A percentile compares a stretch with the other conserved stretches of the same genome.
Evolutionary conservation across 2,329 filamentous ascomycete species (phyloP).

Genomic region (Colletotrichum sidae): DNA sequence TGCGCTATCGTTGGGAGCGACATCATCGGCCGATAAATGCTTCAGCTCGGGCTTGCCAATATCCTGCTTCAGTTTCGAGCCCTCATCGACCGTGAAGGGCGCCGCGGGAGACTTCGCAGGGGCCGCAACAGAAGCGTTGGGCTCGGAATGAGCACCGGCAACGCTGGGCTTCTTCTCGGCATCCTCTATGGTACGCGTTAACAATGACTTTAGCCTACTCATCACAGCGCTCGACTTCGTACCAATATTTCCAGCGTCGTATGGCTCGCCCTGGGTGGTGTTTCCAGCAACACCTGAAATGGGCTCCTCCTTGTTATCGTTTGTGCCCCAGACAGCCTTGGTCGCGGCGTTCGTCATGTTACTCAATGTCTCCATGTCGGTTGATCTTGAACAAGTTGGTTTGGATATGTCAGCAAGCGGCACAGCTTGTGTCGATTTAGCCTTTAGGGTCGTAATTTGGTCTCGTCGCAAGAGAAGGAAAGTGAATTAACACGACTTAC

Average conservation of each 20-base stretch:
- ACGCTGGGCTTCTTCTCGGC: conserved; percentile 22
- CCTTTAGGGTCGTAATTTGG: too few species aligned
- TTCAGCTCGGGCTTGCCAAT: conserved; percentile 41
- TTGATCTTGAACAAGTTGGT: too few species aligned
- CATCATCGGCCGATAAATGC: conserved; percentile 38
- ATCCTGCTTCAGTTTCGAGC: conserved; percentile 6
- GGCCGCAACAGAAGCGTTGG: not conserved
- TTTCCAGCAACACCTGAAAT: conserved; percentile 77
- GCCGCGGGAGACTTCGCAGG: not conserved
- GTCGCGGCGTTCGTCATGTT: conserved; percentile 58
- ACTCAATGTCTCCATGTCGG: conserved; percentile 73
- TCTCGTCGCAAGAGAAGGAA: too few species aligned
- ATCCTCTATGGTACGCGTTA: conserved; percentile 9
- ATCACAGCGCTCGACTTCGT: conserved; percentile 39
- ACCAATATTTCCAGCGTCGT: conserved; percentile 81
- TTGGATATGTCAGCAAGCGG: too few species aligned
- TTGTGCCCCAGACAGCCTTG: conserved; percentile 57
- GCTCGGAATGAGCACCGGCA: not conserved
- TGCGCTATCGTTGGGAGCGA: conserved; percentile 39
- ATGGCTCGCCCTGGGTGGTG: conserved; percentile 77
- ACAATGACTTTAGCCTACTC: not conserved
- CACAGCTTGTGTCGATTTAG: too few species aligned
- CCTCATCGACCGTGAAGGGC: conserved; percentile 5
- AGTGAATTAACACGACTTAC: too few species aligned
- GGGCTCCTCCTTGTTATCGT: conserved; percentile 68